Evolutionary conservation across 2,329 filamentous ascomycete genomes (phyloP).

Genomic region (Aspergillus hiratsukae): DNA sequence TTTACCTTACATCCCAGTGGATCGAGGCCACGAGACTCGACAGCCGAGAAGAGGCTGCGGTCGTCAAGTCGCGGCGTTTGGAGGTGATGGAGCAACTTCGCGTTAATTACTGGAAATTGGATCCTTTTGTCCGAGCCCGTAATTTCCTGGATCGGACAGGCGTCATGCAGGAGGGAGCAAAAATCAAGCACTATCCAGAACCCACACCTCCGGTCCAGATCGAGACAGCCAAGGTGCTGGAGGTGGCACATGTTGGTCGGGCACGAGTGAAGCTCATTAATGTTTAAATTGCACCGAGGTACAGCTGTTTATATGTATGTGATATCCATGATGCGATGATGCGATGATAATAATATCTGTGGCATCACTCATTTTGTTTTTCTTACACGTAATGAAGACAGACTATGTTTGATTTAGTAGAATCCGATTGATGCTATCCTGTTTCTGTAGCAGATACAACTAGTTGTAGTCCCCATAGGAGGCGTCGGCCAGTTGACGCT

Average conservation of each 20-base stretch:
- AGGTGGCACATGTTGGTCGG: constrained; percentile 11
- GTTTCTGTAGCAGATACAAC: not conserved
- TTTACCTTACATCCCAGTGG: constrained; percentile 71
- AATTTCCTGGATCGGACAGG: constrained; percentile 76
- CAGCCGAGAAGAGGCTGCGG: constrained; percentile 38
- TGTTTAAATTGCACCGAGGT: not conserved
- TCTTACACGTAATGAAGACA: not conserved
- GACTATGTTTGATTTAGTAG: not conserved
- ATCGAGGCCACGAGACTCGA: constrained; percentile 49
- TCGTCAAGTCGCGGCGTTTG: constrained; percentile 54
- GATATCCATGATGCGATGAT: not conserved
- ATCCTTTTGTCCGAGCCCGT: constrained; percentile 77
- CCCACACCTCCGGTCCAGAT: constrained; percentile 3
- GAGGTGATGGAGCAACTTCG: constrained; percentile 60
- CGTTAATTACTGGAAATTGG: constrained; percentile 79
- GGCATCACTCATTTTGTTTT: not conserved
- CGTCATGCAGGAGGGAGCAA: constrained; percentile 61
- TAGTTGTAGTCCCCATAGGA: constrained; percentile 10
- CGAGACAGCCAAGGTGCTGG: constrained; percentile 10
- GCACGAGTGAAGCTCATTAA: constrained; percentile 11
- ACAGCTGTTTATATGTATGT: too few relatives aligned
- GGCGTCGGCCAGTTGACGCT: constrained; percentile 47
- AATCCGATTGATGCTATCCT: not conserved
- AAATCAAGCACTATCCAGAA: constrained; percentile 62
- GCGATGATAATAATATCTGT: not conserved